These are phyloP conservation scores for Lentinula detonsa DNA, from an alignment of 768 basidiomycete species.

Conservation along the genomic window DNA sequence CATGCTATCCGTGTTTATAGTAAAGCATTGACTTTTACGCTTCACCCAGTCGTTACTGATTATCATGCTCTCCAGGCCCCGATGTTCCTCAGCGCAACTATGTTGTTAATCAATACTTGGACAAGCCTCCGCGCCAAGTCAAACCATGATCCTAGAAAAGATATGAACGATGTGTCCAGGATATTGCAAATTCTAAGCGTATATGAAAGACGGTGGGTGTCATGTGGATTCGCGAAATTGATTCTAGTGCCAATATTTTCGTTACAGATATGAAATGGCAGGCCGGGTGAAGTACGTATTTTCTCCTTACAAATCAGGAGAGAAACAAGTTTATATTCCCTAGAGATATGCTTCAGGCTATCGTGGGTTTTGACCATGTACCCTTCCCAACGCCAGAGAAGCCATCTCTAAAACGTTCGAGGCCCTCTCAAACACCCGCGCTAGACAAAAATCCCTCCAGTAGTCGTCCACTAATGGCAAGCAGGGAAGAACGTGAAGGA, in stretches of 20 bases:
- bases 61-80: slow-evolving; percentile 9
- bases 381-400: background rate
- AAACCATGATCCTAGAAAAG: background rate
- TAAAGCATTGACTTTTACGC: background rate
- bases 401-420: background rate
- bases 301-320: background rate
- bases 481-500: background rate
- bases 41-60: background rate
- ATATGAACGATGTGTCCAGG: background rate
- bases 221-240: background rate
- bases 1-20: background rate
- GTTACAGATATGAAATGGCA: background rate
- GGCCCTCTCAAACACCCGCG: background rate
- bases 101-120: slow-evolving; percentile 38
- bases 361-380: background rate
- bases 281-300: background rate
- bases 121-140: background rate
- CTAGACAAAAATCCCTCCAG: background rate
- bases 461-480: background rate
- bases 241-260: background rate
- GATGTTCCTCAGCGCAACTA: slow-evolving; percentile 28
- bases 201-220: background rate
- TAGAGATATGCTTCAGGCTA: background rate
- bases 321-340: background rate
- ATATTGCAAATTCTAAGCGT: background rate